Conservation (phyloP, 768 basidiomycete species). For the Tulasnella sp. region DNA sequence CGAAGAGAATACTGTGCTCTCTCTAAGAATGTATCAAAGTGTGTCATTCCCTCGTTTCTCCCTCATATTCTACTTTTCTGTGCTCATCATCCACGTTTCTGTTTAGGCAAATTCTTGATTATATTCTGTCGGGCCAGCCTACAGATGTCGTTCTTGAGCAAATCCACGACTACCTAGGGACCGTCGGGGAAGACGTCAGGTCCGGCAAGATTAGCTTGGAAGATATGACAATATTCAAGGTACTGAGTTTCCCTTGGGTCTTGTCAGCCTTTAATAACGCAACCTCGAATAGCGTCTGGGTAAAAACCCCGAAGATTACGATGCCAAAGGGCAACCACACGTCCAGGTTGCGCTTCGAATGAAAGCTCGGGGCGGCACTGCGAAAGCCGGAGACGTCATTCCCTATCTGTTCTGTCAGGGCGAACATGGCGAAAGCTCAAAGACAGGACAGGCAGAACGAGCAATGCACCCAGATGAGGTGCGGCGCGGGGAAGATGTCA, state of each 20-base stretch:
- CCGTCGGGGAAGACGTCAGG: constrained; percentile 72
- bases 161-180: constrained; percentile 86
- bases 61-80: not conserved
- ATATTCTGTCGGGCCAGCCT: constrained; percentile 84
- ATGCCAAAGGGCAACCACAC: constrained; percentile 91
- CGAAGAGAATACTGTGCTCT: constrained; percentile 89
- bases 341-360: constrained; percentile 91
- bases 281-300: constrained; percentile 68
- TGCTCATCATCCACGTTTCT: not conserved
- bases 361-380: constrained; percentile 77
- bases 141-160: constrained; percentile 85
- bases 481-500: constrained; percentile 60
- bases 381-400: constrained; percentile 87
- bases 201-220: constrained; percentile 77
- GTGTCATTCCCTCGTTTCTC: constrained; percentile 36
- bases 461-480: constrained; percentile 94
- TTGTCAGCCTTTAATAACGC: not conserved
- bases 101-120: constrained; percentile 77
- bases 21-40: constrained; percentile 93
- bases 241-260: constrained; percentile 34
- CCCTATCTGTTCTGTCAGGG: constrained; percentile 89
- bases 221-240: constrained; percentile 93
- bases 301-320: constrained; percentile 96
- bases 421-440: constrained; percentile 63
- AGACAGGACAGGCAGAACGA: constrained; percentile 77